Evolutionary conservation across 345 rosid species (phyloP), one percentile per base, ranked within the genome.

Genomic region (Hibiscus trionum): DNA sequence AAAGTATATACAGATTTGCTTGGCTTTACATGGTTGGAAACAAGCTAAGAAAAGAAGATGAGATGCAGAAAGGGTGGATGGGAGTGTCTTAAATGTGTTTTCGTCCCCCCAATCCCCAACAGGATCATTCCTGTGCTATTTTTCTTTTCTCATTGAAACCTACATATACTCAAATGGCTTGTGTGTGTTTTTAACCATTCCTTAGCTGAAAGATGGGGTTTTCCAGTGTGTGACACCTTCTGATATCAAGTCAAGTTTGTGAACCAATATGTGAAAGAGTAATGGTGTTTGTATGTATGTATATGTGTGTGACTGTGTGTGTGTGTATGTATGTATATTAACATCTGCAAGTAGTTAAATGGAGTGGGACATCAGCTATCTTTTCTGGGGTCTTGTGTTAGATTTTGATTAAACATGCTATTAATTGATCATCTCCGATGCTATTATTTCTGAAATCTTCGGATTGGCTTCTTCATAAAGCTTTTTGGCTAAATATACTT

Each of bases 341-440:
- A 26, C 66, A 44, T 75, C 75, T 72, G 69, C 50, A 37, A 58
- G 5, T 76, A 35, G 61, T 75, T 75, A 58, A 24, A 66, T 63
- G 21, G 44, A 61, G 75, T 81, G 83, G 81, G 74, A 27, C 83
- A 75, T 63, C 19, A 11, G 61, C 53, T 57, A 70, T 81, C 83
- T 24, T 21, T 16, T 29, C 19, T 61, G 75, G 83, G 87, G 53
- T 71, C 78, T 42, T 61, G 60, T 77, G 74, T 57, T 79, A 12
- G 82, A 83, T 68, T 78, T 76, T 76, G 65, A 80, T 76, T 63
- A 6, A 24, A 62, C 4, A n/a, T 27, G 10, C n/a, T n/a, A 70
- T 39, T 50, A 33, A 72, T 10, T 33, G 26, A 42, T 17, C 33
- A 14, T 11, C 47, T 26, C 74, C 7, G 66, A 52, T 52, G 42